Percentiles rank a stretch among this genome's conserved stretches.
phyloP scores from a whole-genome alignment of 1,284 basidiomycete species.

The Tremellales sp. region DNA sequence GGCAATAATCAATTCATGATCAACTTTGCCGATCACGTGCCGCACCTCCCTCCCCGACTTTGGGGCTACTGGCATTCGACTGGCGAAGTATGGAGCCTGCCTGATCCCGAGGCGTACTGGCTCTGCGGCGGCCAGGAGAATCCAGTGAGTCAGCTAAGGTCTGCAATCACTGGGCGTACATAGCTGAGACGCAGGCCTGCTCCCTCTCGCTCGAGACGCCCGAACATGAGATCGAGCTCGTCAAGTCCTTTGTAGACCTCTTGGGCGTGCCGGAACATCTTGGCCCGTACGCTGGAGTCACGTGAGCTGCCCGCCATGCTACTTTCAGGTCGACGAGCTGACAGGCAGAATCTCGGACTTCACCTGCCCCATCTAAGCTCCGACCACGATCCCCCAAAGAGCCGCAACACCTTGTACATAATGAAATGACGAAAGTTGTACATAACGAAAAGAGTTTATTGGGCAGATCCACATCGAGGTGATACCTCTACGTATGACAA shows the following conservation, averaged over 20 bases:
- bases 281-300: slow-evolving; percentile 10
- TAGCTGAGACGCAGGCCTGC: slow-evolving; percentile 2
- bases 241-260: slow-evolving; percentile 3
- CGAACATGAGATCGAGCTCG: slow-evolving; percentile 2
- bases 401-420: no score
- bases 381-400: no score
- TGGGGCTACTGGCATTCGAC: slow-evolving; percentile 17
- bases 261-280: slow-evolving; percentile 5
- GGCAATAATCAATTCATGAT: slow-evolving; percentile 16
- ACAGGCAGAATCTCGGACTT: neutral
- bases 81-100: slow-evolving; percentile 22
- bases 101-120: slow-evolving; percentile 5
- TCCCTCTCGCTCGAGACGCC: slow-evolving; percentile 3
- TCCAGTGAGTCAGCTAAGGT: slow-evolving; percentile 5
- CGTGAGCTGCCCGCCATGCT: neutral
- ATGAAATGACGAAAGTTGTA: no score
- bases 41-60: slow-evolving; percentile 21
- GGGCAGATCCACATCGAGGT: no score
- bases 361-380: neutral
- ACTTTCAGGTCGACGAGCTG: neutral
- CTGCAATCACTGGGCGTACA: neutral
- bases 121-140: slow-evolving; percentile 27
- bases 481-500: no score
- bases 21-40: slow-evolving; percentile 25
- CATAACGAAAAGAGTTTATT: no score